These are phyloP conservation scores for Malus hybrid DNA, from an alignment of 331 rosid genomes.

Conservation along the genomic window DNA sequence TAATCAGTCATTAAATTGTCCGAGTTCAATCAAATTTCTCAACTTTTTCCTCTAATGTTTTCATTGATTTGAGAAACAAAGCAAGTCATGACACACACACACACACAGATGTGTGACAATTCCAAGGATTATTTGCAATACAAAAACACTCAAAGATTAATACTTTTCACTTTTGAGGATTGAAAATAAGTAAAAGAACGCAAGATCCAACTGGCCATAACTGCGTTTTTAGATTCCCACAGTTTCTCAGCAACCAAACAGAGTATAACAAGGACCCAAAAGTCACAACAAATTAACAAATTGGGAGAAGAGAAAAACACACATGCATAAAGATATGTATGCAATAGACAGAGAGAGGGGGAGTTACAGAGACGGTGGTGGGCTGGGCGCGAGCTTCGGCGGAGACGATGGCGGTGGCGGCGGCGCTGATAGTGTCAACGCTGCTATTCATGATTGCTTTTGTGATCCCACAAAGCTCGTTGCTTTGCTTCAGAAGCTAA, in stretches of 20 bases:
- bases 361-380: slow-evolving; percentile 41
- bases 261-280: neutral
- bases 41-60: no score
- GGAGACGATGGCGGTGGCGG: slow-evolving; percentile 85
- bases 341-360: neutral
- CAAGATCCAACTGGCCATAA: slow-evolving; percentile 12
- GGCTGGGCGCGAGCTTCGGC: slow-evolving; percentile 94
- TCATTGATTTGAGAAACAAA: no score
- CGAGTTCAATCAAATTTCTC: neutral
- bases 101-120: neutral
- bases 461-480: neutral
- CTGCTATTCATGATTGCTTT: slow-evolving; percentile 54
- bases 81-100: no score
- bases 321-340: neutral
- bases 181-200: neutral
- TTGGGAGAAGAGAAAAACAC: neutral
- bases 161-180: neutral
- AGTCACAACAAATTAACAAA: neutral
- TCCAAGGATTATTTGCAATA: neutral
- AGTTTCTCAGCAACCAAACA: slow-evolving; percentile 9
- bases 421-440: slow-evolving; percentile 84
- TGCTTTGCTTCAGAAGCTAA: neutral
- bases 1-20: neutral
- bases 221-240: neutral
- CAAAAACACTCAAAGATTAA: neutral